A percentile compares a stretch with the other conserved stretches of the same genome.
phyloP scores from a whole-genome alignment of 2,329 filamentous ascomycete genomes.

The Trichoderma polysporum region DNA sequence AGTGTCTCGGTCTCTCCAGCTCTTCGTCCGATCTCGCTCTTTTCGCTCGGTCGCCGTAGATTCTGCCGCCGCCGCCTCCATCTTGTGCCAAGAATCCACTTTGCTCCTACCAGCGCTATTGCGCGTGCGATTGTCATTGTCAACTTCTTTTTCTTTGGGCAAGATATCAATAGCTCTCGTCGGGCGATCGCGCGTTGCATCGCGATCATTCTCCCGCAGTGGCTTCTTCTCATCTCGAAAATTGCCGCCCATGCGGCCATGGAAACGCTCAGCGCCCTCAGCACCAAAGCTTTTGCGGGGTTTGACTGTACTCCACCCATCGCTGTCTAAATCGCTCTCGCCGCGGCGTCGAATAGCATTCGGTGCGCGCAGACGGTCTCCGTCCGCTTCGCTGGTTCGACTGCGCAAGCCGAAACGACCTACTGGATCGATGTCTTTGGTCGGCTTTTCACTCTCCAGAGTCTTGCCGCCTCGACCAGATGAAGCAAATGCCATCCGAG shows the following conservation, averaged over 20 bases:
- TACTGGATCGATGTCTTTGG: conserved; percentile 51
- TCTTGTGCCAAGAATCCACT: conserved; percentile 72
- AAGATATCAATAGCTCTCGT: conserved; percentile 53
- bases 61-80: conserved; percentile 37
- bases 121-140: conserved; percentile 58
- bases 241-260: conserved; percentile 61
- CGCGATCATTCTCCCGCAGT: conserved; percentile 56
- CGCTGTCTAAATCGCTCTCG: conserved; percentile 61
- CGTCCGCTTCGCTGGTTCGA: conserved; percentile 52
- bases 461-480: conserved; percentile 63
- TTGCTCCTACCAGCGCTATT: conserved; percentile 66
- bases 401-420: conserved; percentile 60
- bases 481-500: conserved; percentile 72
- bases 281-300: conserved; percentile 71
- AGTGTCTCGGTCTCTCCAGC: conserved; percentile 58
- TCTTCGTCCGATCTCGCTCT: conserved; percentile 58
- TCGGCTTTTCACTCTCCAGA: conserved; percentile 53
- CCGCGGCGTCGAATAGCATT: conserved; percentile 55
- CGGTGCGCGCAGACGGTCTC: conserved; percentile 50
- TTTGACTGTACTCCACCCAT: conserved; percentile 74
- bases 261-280: conserved; percentile 70
- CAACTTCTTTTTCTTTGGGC: conserved; percentile 50
- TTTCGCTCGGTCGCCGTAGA: conserved; percentile 40
- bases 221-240: conserved; percentile 45
- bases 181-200: conserved; percentile 48